A percentile compares a stretch with the other conserved stretches of the same genome.
These are phyloP conservation scores for Boletus coccyginus DNA, from an alignment of 768 basidiomycete species.

Conservation along the genomic window DNA sequence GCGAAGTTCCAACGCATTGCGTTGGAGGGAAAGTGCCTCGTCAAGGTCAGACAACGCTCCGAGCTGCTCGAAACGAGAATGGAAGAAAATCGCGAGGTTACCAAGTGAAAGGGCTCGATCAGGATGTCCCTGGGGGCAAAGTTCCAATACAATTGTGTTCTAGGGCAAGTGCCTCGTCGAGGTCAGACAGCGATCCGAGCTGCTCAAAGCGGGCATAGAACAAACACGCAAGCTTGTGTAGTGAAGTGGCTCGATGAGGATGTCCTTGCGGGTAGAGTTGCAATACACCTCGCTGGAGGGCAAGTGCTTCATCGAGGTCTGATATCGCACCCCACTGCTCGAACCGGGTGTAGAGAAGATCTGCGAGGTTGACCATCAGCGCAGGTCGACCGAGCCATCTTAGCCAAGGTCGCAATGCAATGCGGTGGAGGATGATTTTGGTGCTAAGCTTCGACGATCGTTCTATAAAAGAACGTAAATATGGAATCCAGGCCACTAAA, in stretches of 20 bases:
- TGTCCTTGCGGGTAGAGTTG: background rate
- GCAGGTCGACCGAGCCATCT: background rate
- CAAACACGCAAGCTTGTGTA: too few relatives aligned
- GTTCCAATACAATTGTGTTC: too few relatives aligned
- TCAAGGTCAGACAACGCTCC: too few relatives aligned
- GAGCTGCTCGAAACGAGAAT: too few relatives aligned
- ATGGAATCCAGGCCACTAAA: background rate
- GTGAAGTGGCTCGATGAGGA: background rate
- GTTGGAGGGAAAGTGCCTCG: too few relatives aligned
- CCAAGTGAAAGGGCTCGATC: too few relatives aligned
- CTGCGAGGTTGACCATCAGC: background rate
- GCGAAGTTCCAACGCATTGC: too few relatives aligned
- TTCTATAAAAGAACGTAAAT: background rate
- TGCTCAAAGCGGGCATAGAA: too few relatives aligned
- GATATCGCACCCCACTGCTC: background rate
- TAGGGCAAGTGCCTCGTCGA: too few relatives aligned
- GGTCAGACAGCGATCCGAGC: too few relatives aligned
- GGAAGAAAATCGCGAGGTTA: too few relatives aligned
- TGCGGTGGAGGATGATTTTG: background rate
- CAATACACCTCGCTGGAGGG: background rate
- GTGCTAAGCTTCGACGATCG: background rate
- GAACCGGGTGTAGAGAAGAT: background rate
- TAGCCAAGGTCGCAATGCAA: background rate
- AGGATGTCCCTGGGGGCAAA: too few relatives aligned
- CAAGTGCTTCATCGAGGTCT: background rate